A percentile compares a stretch with the other conserved stretches of the same genome.
These are phyloP conservation scores for Puccinia triticina DNA, from an alignment of 1,284 basidiomycete genomes.

Conservation along the genomic window DNA sequence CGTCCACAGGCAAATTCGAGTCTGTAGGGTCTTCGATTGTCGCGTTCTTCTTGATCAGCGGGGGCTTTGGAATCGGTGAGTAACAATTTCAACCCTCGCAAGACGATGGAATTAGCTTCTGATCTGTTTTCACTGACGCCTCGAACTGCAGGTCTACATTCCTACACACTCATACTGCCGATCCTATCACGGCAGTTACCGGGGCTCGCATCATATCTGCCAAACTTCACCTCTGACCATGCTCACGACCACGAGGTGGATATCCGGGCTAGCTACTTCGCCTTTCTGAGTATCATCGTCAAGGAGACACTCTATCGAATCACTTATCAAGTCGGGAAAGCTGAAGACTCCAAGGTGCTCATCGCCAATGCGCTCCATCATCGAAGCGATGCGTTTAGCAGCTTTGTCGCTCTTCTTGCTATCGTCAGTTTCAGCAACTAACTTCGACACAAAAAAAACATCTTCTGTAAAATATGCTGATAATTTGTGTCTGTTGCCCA, in stretches of 20 bases:
- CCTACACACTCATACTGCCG: slow-evolving; percentile 77
- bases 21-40: slow-evolving; percentile 85
- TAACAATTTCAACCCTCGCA: not conserved
- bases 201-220: slow-evolving; percentile 65
- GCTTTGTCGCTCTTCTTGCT: slow-evolving; percentile 80
- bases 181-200: slow-evolving; percentile 63
- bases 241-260: slow-evolving; percentile 66
- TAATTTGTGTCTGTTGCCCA: not conserved
- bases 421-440: slow-evolving; percentile 65
- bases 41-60: slow-evolving; percentile 75
- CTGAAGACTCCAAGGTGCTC: slow-evolving; percentile 86
- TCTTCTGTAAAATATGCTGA: not conserved
- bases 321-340: slow-evolving; percentile 81
- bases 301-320: slow-evolving; percentile 93
- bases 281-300: slow-evolving; percentile 73
- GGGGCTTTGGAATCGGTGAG: slow-evolving; percentile 81
- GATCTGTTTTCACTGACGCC: not conserved
- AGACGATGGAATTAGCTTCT: not conserved
- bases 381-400: slow-evolving; percentile 88
- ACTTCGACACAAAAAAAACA: not conserved
- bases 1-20: slow-evolving; percentile 82
- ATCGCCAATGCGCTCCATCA: slow-evolving; percentile 77
- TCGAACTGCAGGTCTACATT: slow-evolving; percentile 68
- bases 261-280: slow-evolving; percentile 96
- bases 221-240: slow-evolving; percentile 55